These are phyloP conservation scores for Boletus insuetus DNA, from an alignment of 768 basidiomycete species.

Conservation along the genomic window DNA sequence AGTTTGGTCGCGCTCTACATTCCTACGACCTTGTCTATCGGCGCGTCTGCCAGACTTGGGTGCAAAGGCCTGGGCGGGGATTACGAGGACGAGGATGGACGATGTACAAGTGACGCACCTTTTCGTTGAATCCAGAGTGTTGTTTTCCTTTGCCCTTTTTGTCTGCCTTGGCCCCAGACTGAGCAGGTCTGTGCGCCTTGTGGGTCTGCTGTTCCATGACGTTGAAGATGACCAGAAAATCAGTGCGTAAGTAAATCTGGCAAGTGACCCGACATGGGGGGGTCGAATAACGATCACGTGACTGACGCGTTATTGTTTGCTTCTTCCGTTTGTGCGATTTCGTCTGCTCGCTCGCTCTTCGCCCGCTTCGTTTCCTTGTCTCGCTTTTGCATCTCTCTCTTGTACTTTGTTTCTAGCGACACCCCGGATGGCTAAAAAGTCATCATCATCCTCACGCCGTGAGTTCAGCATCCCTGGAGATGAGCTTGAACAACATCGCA, in stretches of 20 bases:
- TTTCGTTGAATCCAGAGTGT: slow-evolving; percentile 84
- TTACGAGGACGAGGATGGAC: neutral
- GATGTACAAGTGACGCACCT: slow-evolving; percentile 43
- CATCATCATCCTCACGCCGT: slow-evolving; percentile 26
- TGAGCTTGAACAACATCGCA: slow-evolving; percentile 71
- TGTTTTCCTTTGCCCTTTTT: slow-evolving; percentile 76
- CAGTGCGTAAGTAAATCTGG: slow-evolving; percentile 3
- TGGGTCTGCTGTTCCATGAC: slow-evolving; percentile 74
- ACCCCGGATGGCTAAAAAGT: slow-evolving; percentile 25
- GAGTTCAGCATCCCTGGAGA: slow-evolving; percentile 66
- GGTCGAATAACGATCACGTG: slow-evolving; percentile 26
- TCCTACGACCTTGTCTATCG: slow-evolving; percentile 84
- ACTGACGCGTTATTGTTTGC: slow-evolving; percentile 30
- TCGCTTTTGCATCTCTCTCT: slow-evolving; percentile 17
- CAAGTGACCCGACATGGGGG: slow-evolving; percentile 13
- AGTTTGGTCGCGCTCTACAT: slow-evolving; percentile 91
- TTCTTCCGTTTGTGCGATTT: neutral
- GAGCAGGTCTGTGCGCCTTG: slow-evolving; percentile 77
- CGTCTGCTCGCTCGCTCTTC: slow-evolving; percentile 6
- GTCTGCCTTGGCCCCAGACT: slow-evolving; percentile 67
- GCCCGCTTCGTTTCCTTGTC: slow-evolving; percentile 1
- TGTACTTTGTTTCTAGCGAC: slow-evolving; percentile 15
- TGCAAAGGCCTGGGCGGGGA: slow-evolving; percentile 68
- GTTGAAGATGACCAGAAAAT: neutral
- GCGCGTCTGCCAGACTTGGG: slow-evolving; percentile 88